Evolutionary conservation across 306 rosid species (phyloP).

Genomic region (Amphicarpaea edgeworthii): DNA sequence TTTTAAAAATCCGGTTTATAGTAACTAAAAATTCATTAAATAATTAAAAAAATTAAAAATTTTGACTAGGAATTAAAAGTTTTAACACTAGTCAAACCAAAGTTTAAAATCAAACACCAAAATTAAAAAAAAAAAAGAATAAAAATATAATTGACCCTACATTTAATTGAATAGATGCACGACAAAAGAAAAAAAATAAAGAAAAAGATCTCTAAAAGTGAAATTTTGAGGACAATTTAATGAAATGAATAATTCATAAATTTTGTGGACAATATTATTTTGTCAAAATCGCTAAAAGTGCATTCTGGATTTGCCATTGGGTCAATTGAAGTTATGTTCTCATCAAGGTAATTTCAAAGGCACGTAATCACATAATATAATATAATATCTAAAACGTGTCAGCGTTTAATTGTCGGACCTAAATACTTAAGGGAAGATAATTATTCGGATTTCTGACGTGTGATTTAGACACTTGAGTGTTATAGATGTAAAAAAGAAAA

Average conservation of each 20-base stretch:
- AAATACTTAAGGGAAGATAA: not conserved
- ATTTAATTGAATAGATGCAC: too few relatives aligned
- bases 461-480: not conserved
- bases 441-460: not conserved
- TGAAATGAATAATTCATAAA: not conserved
- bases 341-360: not conserved
- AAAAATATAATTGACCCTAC: too few relatives aligned
- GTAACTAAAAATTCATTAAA: too few relatives aligned
- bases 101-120: too few relatives aligned
- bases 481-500: not conserved
- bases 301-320: not conserved
- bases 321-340: not conserved
- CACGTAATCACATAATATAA: not conserved
- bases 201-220: too few relatives aligned
- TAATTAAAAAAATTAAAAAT: too few relatives aligned
- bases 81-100: too few relatives aligned
- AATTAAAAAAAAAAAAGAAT: too few relatives aligned
- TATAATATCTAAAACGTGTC: not conserved
- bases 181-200: too few relatives aligned
- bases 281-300: not conserved
- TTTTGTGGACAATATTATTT: not conserved
- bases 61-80: too few relatives aligned
- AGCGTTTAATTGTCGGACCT: not conserved
- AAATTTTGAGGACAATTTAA: too few relatives aligned
- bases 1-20: too few relatives aligned